Evolutionary conservation across 2,329 filamentous ascomycete species (phyloP), one percentile per base, ranked within the genome.

Genomic region (Fusarium citri): DNA sequence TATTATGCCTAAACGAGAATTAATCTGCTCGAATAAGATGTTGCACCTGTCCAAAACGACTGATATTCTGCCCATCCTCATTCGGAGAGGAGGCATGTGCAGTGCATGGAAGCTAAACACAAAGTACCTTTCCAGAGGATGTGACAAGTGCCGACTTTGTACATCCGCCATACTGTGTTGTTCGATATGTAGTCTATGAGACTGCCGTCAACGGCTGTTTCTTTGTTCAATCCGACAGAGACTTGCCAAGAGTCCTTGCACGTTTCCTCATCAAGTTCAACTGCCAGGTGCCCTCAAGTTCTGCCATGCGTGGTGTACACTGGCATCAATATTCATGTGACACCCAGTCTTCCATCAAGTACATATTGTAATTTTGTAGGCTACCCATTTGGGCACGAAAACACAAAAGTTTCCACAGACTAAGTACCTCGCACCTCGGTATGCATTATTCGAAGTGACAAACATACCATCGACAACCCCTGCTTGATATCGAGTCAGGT

Each of bases 1-100:
- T 56, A 59, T 69, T 56, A 64, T 41, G 56, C 66, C 25, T 59
- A 74, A 65, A 73, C 71, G 72, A 74, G 66, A 74, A 74, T 69
- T 67, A 65, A 46, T 73, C 71, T 71, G 71, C 68, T 72, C 69
- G 41, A 12, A 43, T 62, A 37, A 58, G 47, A 59, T 59, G 61
- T 59, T 64, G 59, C 59, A 71, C 45, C 41, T 60, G 62, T 57
- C 59, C 51, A 58, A 61, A 58, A 60, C 58, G 63, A 60, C 48
- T 46, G 59, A 57, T 49, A 42, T 47, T 26, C 43, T 42, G 34
- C 37, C 48, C 47, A 45, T 59, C 41, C 25, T 30, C 41, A 45
- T 61, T 25, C 37, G 26, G 20, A 40, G 26, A 46, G 22, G 15
- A 42, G 22, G 10, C 15, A 55, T 53, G 20, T 55, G 28, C 31